Evolutionary conservation across 2,329 filamentous ascomycete genomes (phyloP).

Genomic region (Aspergillus fumigatiaffinis): DNA sequence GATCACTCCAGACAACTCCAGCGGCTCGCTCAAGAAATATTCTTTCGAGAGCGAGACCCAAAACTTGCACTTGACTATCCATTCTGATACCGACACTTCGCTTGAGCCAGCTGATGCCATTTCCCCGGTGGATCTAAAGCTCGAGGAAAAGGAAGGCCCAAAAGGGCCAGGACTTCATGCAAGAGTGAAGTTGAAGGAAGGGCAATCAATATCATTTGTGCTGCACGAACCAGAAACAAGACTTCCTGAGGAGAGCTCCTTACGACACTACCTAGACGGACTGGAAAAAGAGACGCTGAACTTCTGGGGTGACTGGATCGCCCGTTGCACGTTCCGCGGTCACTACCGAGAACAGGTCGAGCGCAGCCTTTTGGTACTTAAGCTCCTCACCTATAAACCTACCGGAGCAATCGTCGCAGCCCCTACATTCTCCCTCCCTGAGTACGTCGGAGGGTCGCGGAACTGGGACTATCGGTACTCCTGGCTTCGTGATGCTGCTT

Average conservation of each 20-base stretch:
- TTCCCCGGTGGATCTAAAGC: slow-evolving; percentile 54
- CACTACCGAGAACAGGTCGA: slow-evolving; percentile 69
- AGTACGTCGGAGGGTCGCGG: slow-evolving; percentile 64
- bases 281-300: slow-evolving; percentile 66
- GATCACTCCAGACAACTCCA: slow-evolving; percentile 23
- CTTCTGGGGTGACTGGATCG: slow-evolving; percentile 72
- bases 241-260: slow-evolving; percentile 57
- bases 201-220: slow-evolving; percentile 66
- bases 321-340: slow-evolving; percentile 65
- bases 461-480: slow-evolving; percentile 56
- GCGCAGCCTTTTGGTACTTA: slow-evolving; percentile 68
- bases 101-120: slow-evolving; percentile 39
- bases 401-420: slow-evolving; percentile 74
- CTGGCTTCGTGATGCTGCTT: slow-evolving; percentile 74
- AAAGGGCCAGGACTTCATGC: slow-evolving; percentile 62
- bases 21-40: slow-evolving; percentile 31
- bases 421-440: slow-evolving; percentile 73
- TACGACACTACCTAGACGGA: slow-evolving; percentile 54
- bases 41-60: slow-evolving; percentile 60
- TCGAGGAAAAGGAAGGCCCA: slow-evolving; percentile 50
- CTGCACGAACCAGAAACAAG: slow-evolving; percentile 59
- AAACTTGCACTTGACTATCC: slow-evolving; percentile 65
- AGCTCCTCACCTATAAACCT: slow-evolving; percentile 73
- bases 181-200: slow-evolving; percentile 58
- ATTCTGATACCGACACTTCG: slow-evolving; percentile 54